A percentile compares a stretch with the other conserved stretches of the same genome.
Evolutionary conservation across 495 filamentous ascomycete species (phyloP).

Genomic region (Tirmania nivea): DNA sequence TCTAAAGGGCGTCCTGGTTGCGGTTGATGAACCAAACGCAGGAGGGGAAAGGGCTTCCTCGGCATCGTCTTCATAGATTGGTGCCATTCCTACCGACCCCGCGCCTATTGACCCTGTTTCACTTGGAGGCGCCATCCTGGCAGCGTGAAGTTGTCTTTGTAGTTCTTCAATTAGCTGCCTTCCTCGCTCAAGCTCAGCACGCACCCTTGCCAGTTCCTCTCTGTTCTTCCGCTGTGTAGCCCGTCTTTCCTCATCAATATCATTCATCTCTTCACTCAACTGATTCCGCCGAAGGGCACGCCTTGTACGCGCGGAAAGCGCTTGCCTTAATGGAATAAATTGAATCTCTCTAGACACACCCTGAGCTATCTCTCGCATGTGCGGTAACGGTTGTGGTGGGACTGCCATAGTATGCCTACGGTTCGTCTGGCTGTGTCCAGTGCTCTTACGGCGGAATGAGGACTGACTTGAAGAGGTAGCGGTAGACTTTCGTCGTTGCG

Average conservation of each 20-base stretch:
- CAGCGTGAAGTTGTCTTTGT: conserved; percentile 12
- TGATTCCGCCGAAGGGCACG: conserved; percentile 40
- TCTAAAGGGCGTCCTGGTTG: conserved; percentile 1
- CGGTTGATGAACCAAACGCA: neutral
- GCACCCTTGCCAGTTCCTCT: conserved; percentile 19
- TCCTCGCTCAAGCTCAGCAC: conserved; percentile 24
- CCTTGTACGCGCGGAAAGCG: conserved; percentile 34
- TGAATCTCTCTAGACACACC: conserved; percentile 24
- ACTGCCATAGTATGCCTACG: conserved; percentile 16
- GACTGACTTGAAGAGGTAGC: no score
- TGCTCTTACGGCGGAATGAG: neutral
- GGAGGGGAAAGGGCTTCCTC: neutral
- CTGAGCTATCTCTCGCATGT: conserved; percentile 1
- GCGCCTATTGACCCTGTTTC: conserved; percentile 8
- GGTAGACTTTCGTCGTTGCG: no score
- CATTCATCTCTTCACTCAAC: conserved; percentile 43
- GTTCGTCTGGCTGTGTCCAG: neutral
- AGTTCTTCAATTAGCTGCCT: conserved; percentile 16
- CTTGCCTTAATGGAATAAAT: conserved; percentile 37
- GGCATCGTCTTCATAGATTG: neutral
- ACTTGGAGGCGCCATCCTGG: conserved; percentile 13
- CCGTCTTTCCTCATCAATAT: conserved; percentile 31
- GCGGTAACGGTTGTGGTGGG: conserved; percentile 1
- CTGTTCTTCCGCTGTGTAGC: conserved; percentile 25
- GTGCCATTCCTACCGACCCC: conserved; percentile 9